Base-by-base conservation (phyloP, 345 rosid species). In the Acer saccharum region DNA sequence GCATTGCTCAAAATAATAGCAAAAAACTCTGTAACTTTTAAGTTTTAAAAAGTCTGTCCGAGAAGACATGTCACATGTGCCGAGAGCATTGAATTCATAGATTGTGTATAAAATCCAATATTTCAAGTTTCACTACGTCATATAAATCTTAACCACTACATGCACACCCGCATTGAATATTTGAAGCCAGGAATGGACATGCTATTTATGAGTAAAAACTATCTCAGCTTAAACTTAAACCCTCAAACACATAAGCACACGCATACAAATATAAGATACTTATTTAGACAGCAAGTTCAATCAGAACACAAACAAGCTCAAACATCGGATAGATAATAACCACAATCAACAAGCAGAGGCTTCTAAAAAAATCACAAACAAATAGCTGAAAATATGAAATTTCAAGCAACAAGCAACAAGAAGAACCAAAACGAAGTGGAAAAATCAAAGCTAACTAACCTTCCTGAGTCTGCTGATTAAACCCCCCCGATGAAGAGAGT, bases 401-500 rank as follows among this genome's bases (percentile, higher is more conserved):
- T 52, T 35, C 18, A 52, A 10, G 43, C 23, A n/a, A 48, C 18
- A 52, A 10, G 43, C 23, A n/a, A 48, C 41, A 71, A 44, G 20
- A 14, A 10, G 29, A 23, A 41, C 57, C 23, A 29, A 52, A 39
- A 55, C 29, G 21, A 71, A 50, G 10, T 4, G 61, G 14, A 72
- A 62, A 72, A 72, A 10, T 10, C 9, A 25, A 2, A 73, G 68
- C 41, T 43, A 10, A 52, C 78, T 72, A 58, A 88, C 91, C 91
- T 85, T 86, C 91, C 71, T 85, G 88, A 48, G 86, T 55, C 79
- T 84, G 88, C 69, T 86, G 90, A 80, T 70, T 86, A 78, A 85
- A 88, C 77, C 85, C 89, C 74, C 85, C 89, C 74, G 88, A 81
- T 16, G 86, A 80, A 79, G 90, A 85, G 48, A 83, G 91, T 82